Conservation (phyloP, 23 red algal species). For the Gracilariopsis chorda region DNA sequence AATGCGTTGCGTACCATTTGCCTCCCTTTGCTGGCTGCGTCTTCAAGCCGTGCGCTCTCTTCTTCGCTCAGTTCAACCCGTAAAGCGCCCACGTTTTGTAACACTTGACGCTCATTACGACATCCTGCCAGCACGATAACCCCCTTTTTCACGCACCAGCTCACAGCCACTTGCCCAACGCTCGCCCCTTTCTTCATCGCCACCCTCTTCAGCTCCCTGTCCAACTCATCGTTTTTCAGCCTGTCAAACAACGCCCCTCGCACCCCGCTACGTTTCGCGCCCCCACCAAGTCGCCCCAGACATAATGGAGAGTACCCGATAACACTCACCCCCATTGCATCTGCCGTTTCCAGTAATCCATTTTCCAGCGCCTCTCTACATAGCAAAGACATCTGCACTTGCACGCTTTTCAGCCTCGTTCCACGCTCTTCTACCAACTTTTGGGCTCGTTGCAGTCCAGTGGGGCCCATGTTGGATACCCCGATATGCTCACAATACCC, state of each 20-base stretch:
- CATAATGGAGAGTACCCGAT: slow-evolving; percentile 81
- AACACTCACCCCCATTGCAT: slow-evolving; percentile 36
- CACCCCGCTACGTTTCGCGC: slow-evolving; percentile 33
- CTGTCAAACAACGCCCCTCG: slow-evolving; percentile 12
- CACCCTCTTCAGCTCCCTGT: neutral
- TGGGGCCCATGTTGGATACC: slow-evolving; percentile 64
- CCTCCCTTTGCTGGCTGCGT: neutral
- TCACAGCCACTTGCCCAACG: slow-evolving; percentile 46
- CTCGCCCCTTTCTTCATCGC: slow-evolving; percentile 18
- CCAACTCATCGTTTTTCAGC: slow-evolving; percentile 12
- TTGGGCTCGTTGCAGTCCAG: neutral
- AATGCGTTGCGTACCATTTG: slow-evolving; percentile 60
- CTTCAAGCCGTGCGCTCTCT: slow-evolving; percentile 4
- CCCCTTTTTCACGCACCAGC: slow-evolving; percentile 45
- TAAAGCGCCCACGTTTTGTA: slow-evolving; percentile 12
- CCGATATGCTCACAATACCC: slow-evolving; percentile 59
- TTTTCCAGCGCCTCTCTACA: slow-evolving; percentile 11
- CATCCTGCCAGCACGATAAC: slow-evolving; percentile 23
- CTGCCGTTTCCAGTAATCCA: slow-evolving; percentile 30
- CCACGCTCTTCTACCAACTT: slow-evolving; percentile 29
- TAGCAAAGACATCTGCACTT: slow-evolving; percentile 74
- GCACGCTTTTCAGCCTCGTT: slow-evolving; percentile 31
- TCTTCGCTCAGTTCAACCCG: slow-evolving; percentile 20
- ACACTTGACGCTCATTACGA: slow-evolving; percentile 12
- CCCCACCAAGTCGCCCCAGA: slow-evolving; percentile 73